Evolutionary conservation across 2,329 filamentous ascomycete genomes (phyloP), one percentile per base, ranked within the genome.

Genomic region (Fusarium sp.): DNA sequence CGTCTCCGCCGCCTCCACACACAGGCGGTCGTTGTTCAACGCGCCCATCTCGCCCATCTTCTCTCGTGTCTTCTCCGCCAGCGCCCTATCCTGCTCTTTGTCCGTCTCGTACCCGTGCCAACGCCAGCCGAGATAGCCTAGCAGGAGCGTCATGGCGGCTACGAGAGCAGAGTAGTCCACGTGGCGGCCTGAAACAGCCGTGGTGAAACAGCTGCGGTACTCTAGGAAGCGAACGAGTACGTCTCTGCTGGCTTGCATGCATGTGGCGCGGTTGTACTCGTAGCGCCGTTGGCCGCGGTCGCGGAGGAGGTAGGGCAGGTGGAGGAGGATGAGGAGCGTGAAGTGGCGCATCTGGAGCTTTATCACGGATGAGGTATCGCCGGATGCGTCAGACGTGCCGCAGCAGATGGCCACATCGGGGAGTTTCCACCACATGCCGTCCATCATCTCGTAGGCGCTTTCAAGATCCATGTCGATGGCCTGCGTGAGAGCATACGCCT

Each of bases 261-360:
- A 82, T 2, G 78, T 79, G 2, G 57, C 40, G 6, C 71, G 68
- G 11, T 77, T 76, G 52, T 80, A 83, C 63, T 79, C 83, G 65
- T 82, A 81, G 19, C 82, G 78, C 51, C 80, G 79, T 13, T 76
- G 75, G 7, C 72, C 72, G 15, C 77, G 75, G 19, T 77, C 72
- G 24, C 76, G 77, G 10, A 86, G 76, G 72, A 86, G 81, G 58
- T 83, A 85, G 0, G 84, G 85, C 2, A 87, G 75, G 57, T 87
- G 84, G 0, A 86, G 76, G 8, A 83, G 76, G 31, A 83, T 78
- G 7, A 85, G 72, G 4, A 86, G 75, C 31, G 80, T 78, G 63
- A 81, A 80, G 58, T 86, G 81, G 3, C 79, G 76, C 41, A 86
- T 76, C 54, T 86, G 84, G 7, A 80, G 69, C 66, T 82, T 78